These are phyloP conservation scores for Podila verticillata DNA, from an alignment of 192 early-diverging fungal species.

Conservation along the genomic window DNA sequence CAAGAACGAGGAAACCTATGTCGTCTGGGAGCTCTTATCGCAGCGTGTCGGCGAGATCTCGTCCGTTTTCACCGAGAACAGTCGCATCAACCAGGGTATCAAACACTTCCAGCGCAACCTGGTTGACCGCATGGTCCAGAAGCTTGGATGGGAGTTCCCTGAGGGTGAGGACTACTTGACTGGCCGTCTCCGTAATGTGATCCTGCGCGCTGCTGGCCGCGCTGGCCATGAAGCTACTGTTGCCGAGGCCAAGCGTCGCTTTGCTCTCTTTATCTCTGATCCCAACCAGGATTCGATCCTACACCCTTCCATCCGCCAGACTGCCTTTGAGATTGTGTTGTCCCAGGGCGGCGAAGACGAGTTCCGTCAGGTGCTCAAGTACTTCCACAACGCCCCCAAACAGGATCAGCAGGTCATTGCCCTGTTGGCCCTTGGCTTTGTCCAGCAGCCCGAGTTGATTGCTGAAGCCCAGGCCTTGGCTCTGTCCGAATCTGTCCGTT, in stretches of 20 bases:
- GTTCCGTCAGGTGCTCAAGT: constrained; percentile 67
- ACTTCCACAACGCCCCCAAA: constrained; percentile 65
- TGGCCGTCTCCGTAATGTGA: constrained; percentile 81
- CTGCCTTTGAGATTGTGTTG: constrained; percentile 80
- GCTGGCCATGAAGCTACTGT: constrained; percentile 73
- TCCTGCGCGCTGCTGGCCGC: constrained; percentile 75
- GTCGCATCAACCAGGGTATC: constrained; percentile 67
- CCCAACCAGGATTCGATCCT: constrained; percentile 71
- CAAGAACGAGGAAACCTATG: constrained; percentile 81
- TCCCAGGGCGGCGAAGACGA: constrained; percentile 68
- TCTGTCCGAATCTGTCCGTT: constrained; percentile 72
- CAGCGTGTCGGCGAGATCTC: constrained; percentile 66
- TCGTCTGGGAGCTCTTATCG: constrained; percentile 76
- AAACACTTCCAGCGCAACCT: constrained; percentile 73
- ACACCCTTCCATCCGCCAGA: constrained; percentile 76
- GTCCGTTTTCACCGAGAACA: constrained; percentile 72
- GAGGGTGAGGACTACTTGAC: constrained; percentile 79
- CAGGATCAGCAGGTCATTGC: constrained; percentile 77
- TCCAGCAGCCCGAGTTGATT: constrained; percentile 67
- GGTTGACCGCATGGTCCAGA: constrained; percentile 74
- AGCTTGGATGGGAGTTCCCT: constrained; percentile 83
- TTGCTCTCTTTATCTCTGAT: constrained; percentile 69
- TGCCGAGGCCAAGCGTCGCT: constrained; percentile 75
- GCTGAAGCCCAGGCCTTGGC: constrained; percentile 68
- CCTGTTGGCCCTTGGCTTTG: constrained; percentile 68